Base-by-base conservation (phyloP, 208 protist species). In the Porcisia deanei region DNA sequence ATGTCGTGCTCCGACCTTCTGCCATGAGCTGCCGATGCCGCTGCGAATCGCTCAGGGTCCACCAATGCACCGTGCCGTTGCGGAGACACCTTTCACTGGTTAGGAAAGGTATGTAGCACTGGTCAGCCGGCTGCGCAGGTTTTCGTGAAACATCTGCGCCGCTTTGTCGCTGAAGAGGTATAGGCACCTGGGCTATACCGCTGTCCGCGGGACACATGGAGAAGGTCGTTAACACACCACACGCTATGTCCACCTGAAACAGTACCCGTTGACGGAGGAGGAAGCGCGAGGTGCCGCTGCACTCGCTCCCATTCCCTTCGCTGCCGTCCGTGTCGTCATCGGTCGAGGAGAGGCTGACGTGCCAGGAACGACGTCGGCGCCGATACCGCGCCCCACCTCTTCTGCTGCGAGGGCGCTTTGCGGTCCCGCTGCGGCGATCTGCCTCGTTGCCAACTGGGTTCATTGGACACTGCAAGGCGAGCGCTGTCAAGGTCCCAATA, bases 31-130 rank as follows among this genome's bases (percentile, higher is more conserved):
- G 71, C 54, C 71, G 64, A 22, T 77, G 77, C 5, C 43, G 63
- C 72, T 70, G 77, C 8, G 71, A 68, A 60, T 77, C 59, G 41
- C 77, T 54, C 72, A 73, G 39, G 16, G 77, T 82, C 72, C 77
- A 77, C 77, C 77, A 82, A 37, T 64, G 72, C 58, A 82, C 77
- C n/a, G 66, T 58, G n/a, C 77, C 77, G 12, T 65, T 55, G 49
- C 77, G 77, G 37, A 82, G 66, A 49, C 70, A 66, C 34, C 37
- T 8, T 39, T 77, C 72, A 1, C 58, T 25, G 10, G 25, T 43
- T 12, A 76, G 18, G 9, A n/a, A 49, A 4, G 61, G 70, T 16
- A 57, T 22, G 57, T 47, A 63, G 20, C 34, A 20, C 18, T 20
- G 34, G 53, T 49, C 53, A 43, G 68, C 53, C 0, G 63, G 63